Base-by-base conservation (phyloP, 1,284 basidiomycete genomes). In the Rhodotorula sp. region DNA sequence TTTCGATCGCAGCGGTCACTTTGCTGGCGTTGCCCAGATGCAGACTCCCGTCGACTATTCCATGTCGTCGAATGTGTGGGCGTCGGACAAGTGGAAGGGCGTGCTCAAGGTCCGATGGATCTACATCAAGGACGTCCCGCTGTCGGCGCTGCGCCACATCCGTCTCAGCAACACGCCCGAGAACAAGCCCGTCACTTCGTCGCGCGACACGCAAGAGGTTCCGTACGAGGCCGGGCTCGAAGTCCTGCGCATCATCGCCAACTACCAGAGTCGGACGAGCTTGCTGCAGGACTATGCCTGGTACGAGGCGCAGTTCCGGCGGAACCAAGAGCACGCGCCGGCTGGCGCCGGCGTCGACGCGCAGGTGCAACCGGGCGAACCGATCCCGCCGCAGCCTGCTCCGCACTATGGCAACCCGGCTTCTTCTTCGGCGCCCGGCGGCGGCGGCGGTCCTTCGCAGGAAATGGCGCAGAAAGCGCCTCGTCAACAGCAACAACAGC, bases 1-100 rank as follows among this genome's bases (percentile, higher is more conserved):
- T 26, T 47, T 45, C 16, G 18, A 43, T 21, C 38, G 54, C 49
- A 93, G 91, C 77, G 92, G 94, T 1, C 94, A 97, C 80, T 97
- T 97, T 82, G 97, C 94, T 78, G 94, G 94, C 52, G 93, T 97
- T 86, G 94, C 94, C 1, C 92, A 95, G 82, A 97, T 97, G 94
- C 71, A 75, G 28, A 77, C 76, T 73, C 81, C 78, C 18, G 82
- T 85, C 48, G 84, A 85, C 75, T 83, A 84, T 71, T 80, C 79
- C 26, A 79, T 81, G 69, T 81, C 81, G 6, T 92, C 90, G 72
- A 95, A 90, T 3, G 94, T 97, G 15, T 97, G 94, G 94, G 93
- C 93, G 0, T 94, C 93, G 52, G 93, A 97, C 83, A 97, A 97
- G 81, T 97, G 94, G 94, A 97, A 97, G 82, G 94, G 94, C 31